Evolutionary conservation across 805 yeast genomes (phyloP).

Genomic region (Blastobotrys muscicola): DNA sequence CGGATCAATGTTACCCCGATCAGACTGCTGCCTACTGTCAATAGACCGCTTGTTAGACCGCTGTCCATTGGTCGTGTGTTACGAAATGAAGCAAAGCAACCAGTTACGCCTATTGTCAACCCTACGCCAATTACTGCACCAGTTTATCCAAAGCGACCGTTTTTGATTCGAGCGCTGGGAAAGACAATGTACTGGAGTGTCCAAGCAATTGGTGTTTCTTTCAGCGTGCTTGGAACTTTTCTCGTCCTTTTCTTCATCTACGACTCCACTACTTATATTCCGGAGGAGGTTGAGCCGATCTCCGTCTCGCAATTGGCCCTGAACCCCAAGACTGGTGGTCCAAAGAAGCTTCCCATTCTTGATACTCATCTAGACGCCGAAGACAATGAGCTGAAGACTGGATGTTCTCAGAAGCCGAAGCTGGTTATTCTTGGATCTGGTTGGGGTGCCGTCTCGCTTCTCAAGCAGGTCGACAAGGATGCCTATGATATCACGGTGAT

Average conservation of each 20-base stretch:
- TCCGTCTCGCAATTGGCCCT: constrained; percentile 45
- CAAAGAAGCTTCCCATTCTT: constrained; percentile 58
- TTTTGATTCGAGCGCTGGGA: constrained; percentile 2
- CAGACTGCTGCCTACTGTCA: no score
- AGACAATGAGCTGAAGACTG: constrained; percentile 33
- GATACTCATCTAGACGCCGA: constrained; percentile 47
- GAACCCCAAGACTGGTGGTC: constrained; percentile 53
- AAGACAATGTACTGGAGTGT: constrained; percentile 10
- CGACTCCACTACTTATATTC: constrained; percentile 54
- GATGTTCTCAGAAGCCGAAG: constrained; percentile 35
- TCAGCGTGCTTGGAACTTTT: constrained; percentile 9
- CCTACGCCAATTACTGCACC: no score
- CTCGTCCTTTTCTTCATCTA: constrained; percentile 48
- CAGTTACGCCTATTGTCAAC: no score
- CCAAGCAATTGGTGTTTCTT: constrained; percentile 12
- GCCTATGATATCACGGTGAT: constrained; percentile 58
- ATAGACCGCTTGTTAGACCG: no score
- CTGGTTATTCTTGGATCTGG: constrained; percentile 59
- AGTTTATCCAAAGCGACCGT: background rate
- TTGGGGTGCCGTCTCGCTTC: constrained; percentile 59
- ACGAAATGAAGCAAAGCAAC: no score
- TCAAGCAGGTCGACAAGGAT: constrained; percentile 42
- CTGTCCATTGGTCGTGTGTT: no score
- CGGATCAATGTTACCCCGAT: no score
- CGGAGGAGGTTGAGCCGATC: constrained; percentile 32